Evolutionary conservation across 2,329 filamentous ascomycete genomes (phyloP).

Genomic region (Macrophomina tecta): DNA sequence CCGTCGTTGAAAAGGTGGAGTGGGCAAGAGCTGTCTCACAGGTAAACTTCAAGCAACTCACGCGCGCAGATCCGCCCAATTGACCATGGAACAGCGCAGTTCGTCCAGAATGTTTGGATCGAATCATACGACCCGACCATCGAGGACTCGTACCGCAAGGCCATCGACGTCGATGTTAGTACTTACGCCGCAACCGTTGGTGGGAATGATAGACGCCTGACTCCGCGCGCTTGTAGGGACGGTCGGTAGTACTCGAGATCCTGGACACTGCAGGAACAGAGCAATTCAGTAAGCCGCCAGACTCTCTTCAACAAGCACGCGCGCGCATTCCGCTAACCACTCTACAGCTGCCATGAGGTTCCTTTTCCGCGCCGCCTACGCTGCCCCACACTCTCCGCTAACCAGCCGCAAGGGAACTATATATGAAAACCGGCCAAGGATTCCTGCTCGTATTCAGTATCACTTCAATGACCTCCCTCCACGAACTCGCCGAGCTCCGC

Average conservation of each 20-base stretch:
- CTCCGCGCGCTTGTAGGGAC: constrained; percentile 61
- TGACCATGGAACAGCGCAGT: constrained; percentile 67
- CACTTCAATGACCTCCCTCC: constrained; percentile 81
- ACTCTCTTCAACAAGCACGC: background rate
- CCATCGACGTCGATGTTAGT: constrained; percentile 80
- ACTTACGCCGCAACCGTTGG: background rate
- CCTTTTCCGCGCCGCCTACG: constrained; percentile 8
- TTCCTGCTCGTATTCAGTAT: constrained; percentile 94
- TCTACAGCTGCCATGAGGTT: constrained; percentile 63
- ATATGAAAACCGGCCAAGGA: constrained; percentile 93
- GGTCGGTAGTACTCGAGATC: constrained; percentile 89
- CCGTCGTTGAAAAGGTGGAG: constrained; percentile 67
- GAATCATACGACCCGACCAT: constrained; percentile 72
- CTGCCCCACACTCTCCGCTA: constrained; percentile 21
- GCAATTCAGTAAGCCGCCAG: constrained; percentile 78
- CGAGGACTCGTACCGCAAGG: constrained; percentile 66
- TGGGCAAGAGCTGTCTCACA: constrained; percentile 91
- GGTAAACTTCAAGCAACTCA: constrained; percentile 59
- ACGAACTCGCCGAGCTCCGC: constrained; percentile 79
- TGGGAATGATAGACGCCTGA: constrained; percentile 28
- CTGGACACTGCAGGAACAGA: constrained; percentile 91
- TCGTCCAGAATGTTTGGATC: constrained; percentile 93
- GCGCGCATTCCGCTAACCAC: constrained; percentile 13
- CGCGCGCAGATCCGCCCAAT: constrained; percentile 21
- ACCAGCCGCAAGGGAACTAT: constrained; percentile 67